Percentiles rank a stretch among this genome's conserved stretches.
Evolutionary conservation across 768 basidiomycete genomes (phyloP).

Genomic region (Lactarius sanguifluus): DNA sequence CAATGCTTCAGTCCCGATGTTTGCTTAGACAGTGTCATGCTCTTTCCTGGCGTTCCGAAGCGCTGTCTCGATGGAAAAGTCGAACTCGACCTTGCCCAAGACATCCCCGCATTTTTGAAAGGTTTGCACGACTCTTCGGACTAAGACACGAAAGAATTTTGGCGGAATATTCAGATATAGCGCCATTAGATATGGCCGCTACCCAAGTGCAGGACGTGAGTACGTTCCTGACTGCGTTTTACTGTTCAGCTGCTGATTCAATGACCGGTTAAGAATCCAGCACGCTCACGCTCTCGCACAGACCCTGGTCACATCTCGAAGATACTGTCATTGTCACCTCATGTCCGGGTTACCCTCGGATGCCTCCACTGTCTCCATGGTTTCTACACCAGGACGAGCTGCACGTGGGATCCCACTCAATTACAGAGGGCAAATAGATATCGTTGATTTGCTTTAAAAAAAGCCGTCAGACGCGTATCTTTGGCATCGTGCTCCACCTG

Average conservation of each 20-base stretch:
- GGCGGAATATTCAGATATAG: neutral
- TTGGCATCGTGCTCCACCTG: too few relatives aligned
- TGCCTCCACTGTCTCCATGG: conserved; percentile 16
- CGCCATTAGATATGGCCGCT: neutral
- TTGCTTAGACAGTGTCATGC: too few relatives aligned
- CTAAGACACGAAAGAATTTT: too few relatives aligned
- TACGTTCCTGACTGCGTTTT: neutral
- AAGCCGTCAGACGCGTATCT: too few relatives aligned
- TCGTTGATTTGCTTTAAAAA: too few relatives aligned
- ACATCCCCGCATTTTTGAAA: too few relatives aligned
- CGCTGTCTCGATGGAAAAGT: too few relatives aligned
- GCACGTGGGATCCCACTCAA: neutral
- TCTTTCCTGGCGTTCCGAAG: too few relatives aligned
- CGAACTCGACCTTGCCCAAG: too few relatives aligned
- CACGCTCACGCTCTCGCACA: conserved; percentile 27
- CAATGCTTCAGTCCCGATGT: too few relatives aligned
- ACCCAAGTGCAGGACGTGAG: conserved; percentile 11
- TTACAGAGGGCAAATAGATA: neutral
- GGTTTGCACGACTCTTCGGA: too few relatives aligned
- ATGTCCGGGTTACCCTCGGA: conserved; percentile 19
- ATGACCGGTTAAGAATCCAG: neutral
- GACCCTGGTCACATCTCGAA: conserved; percentile 28
- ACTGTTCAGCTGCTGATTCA: neutral
- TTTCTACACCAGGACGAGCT: conserved; percentile 15
- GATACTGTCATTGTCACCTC: conserved; percentile 24